Conservation (phyloP, 1,139 yeast species). For the Maudiozyma humilis region DNA sequence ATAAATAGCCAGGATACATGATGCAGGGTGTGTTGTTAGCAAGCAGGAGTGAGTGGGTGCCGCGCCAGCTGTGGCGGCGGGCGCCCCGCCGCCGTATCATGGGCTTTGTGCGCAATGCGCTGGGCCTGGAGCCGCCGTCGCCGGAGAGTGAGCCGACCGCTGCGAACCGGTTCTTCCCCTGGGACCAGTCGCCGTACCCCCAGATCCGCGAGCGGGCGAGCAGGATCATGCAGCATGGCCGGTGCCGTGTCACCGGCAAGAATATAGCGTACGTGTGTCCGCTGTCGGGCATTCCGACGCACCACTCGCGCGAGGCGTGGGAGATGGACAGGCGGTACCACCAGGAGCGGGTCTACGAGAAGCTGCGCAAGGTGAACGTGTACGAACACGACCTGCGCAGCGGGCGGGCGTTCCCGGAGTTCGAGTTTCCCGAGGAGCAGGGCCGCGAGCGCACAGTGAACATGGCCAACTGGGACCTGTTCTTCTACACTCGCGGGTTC, state of each 20-base stretch:
- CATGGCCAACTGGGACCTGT: slow-evolving; percentile 84
- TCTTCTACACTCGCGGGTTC: slow-evolving; percentile 85
- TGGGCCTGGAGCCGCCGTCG: slow-evolving; percentile 56
- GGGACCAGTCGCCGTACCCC: slow-evolving; percentile 90
- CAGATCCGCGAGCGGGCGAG: slow-evolving; percentile 90
- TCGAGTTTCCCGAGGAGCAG: slow-evolving; percentile 81
- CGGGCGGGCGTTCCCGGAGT: slow-evolving; percentile 90
- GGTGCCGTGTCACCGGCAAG: slow-evolving; percentile 81
- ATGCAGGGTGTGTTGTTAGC: no score
- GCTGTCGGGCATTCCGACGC: slow-evolving; percentile 90
- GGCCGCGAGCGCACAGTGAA: slow-evolving; percentile 71
- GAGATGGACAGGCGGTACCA: slow-evolving; percentile 70
- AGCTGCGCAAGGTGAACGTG: slow-evolving; percentile 75
- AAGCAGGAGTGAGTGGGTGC: no score
- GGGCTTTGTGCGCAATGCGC: slow-evolving; percentile 46
- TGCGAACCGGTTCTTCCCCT: slow-evolving; percentile 62
- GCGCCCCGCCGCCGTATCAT: slow-evolving; percentile 16
- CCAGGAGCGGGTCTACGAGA: slow-evolving; percentile 53
- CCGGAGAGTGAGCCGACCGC: slow-evolving; percentile 56
- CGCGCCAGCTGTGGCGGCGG: no score
- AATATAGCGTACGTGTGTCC: slow-evolving; percentile 87
- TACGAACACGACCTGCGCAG: slow-evolving; percentile 92
- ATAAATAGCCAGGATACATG: no score
- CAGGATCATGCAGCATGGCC: slow-evolving; percentile 74
- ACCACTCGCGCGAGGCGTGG: slow-evolving; percentile 87